phyloP scores from a whole-genome alignment of 2,329 filamentous ascomycete genomes.

The Mollisiaceae sp. region DNA sequence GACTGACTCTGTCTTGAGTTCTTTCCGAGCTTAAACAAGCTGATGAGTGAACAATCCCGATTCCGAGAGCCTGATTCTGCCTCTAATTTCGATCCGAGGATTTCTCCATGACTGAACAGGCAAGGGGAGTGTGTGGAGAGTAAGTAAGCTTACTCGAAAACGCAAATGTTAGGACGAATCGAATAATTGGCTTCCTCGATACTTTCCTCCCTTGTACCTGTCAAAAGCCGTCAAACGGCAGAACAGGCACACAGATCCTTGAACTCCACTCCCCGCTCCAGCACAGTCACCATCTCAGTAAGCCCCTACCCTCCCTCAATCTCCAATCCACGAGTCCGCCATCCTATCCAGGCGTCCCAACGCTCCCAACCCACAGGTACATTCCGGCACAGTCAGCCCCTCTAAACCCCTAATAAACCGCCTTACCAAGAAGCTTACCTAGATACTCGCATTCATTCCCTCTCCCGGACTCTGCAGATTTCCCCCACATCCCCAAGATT shows the following conservation, averaged over 20 bases:
- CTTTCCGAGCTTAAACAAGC: background rate
- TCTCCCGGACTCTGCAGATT: no score
- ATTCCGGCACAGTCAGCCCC: background rate
- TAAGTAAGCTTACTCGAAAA: background rate
- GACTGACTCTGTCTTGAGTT: background rate
- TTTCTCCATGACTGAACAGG: constrained; percentile 1
- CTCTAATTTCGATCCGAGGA: constrained; percentile 1
- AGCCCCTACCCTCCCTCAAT: background rate
- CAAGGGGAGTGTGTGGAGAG: background rate
- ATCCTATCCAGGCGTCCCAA: background rate
- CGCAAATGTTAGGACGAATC: background rate
- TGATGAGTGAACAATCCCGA: background rate
- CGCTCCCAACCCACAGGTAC: background rate
- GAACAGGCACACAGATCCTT: background rate
- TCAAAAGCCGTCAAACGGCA: background rate
- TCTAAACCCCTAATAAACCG: background rate
- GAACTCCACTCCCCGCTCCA: no score
- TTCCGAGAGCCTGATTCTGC: background rate
- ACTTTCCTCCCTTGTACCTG: background rate
- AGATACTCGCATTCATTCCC: background rate
- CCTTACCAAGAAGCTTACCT: background rate
- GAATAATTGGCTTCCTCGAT: background rate
- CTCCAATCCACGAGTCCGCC: no score
- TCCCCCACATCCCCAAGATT: background rate
- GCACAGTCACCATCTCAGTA: background rate